Conservation (phyloP, 2,329 filamentous ascomycete species). For the Claviceps arundinis region DNA sequence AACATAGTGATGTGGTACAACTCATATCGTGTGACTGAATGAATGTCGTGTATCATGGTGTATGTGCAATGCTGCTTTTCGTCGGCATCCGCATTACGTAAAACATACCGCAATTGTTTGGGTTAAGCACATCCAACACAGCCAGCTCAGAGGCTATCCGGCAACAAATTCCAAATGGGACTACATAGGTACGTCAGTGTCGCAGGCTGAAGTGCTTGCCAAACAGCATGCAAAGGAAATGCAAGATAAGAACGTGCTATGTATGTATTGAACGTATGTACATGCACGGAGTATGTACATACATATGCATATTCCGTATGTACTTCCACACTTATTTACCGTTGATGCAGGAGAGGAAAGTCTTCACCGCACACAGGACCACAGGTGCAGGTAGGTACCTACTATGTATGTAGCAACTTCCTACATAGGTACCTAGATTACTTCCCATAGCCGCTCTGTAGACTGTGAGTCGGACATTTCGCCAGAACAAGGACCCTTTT, state of each 20-base stretch:
- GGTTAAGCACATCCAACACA: background rate
- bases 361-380: background rate
- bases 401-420: no score
- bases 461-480: background rate
- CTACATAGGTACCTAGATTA: no score
- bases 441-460: background rate
- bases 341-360: background rate
- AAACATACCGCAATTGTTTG: background rate
- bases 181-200: background rate
- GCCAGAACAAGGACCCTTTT: background rate
- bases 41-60: background rate
- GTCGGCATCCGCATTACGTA: background rate
- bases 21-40: no score
- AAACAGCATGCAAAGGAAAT: background rate
- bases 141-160: background rate
- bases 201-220: background rate
- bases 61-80: background rate
- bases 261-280: no score
- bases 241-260: no score
- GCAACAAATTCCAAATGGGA: background rate
- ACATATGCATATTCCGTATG: background rate
- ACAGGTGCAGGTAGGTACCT: no score
- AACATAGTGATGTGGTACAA: no score
- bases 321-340: background rate
- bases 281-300: no score